These are phyloP conservation scores for Ostreobium quekettii DNA, from an alignment of 139 green algal genomes.

Conservation along the genomic window DNA sequence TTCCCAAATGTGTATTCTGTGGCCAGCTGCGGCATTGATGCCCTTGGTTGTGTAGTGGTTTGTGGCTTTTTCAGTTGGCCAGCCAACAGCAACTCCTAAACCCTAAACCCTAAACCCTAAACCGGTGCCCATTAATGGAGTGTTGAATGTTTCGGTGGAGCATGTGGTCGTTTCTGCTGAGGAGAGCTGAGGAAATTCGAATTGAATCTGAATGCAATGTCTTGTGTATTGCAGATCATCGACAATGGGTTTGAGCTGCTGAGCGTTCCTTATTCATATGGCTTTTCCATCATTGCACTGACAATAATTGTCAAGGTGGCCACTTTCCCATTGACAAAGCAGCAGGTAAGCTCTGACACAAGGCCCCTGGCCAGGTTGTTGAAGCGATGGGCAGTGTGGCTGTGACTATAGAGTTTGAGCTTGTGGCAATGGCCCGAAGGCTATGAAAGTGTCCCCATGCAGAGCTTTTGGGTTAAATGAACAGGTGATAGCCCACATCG, in stretches of 20 bases:
- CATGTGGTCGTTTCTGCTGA: not conserved
- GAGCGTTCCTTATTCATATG: slow-evolving; percentile 88
- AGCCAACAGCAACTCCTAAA: not conserved
- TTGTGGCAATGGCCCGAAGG: too few relatives aligned
- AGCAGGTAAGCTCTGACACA: too few relatives aligned
- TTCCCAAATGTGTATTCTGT: too few relatives aligned
- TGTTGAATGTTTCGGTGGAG: not conserved
- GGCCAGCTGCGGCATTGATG: too few relatives aligned
- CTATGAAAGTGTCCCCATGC: too few relatives aligned
- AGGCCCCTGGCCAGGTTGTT: too few relatives aligned
- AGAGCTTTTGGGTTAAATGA: too few relatives aligned
- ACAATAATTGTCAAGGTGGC: slow-evolving; percentile 84
- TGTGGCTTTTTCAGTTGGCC: not conserved
- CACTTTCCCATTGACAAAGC: slow-evolving; percentile 88
- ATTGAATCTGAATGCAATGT: not conserved
- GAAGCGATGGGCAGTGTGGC: too few relatives aligned
- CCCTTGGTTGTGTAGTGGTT: too few relatives aligned
- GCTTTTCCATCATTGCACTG: slow-evolving; percentile 90
- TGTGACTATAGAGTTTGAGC: too few relatives aligned
- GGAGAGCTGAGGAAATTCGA: not conserved
- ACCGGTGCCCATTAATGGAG: not conserved
- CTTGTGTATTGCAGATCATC: slow-evolving; percentile 43
- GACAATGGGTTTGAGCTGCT: slow-evolving; percentile 58
- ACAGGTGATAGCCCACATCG: too few relatives aligned
- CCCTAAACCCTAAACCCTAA: not conserved